These are phyloP conservation scores for Corymbia calophylla DNA, from an alignment of 441 rosid species.

Conservation along the genomic window DNA sequence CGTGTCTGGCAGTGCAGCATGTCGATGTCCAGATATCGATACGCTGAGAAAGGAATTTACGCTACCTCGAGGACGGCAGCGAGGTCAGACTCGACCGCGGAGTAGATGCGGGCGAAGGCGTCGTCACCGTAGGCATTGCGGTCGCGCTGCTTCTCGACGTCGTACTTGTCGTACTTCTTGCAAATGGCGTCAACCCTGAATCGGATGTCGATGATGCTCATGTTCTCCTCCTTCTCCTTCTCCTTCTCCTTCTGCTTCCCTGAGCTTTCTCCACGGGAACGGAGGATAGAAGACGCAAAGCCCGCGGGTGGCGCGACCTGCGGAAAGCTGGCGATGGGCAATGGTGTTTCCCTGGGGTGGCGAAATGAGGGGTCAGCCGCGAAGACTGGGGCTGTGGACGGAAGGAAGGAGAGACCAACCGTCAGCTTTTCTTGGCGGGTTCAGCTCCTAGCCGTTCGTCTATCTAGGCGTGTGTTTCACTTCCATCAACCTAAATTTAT, in stretches of 20 bases:
- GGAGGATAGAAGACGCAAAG: not conserved
- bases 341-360: not conserved
- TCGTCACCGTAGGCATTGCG: slow-evolving; percentile 36
- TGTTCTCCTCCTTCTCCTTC: not conserved
- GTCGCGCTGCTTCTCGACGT: slow-evolving; percentile 42
- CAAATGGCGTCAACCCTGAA: slow-evolving; percentile 54
- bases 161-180: slow-evolving; percentile 57
- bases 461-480: not conserved
- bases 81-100: slow-evolving; percentile 28
- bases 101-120: slow-evolving; percentile 40
- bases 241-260: not conserved
- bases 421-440: not conserved
- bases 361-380: slow-evolving; percentile 22
- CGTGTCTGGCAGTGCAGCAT: not conserved
- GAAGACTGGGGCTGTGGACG: slow-evolving; percentile 2
- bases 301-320: not conserved
- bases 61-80: slow-evolving; percentile 25
- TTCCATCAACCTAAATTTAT: not conserved
- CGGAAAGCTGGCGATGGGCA: not conserved
- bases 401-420: not conserved
- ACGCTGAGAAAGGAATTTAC: not conserved
- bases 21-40: not conserved
- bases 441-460: not conserved
- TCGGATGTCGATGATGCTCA: slow-evolving; percentile 45
- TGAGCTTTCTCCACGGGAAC: not conserved